These are phyloP conservation scores for Pythium dissimile DNA, from an alignment of 352 stramenopile genomes.

Conservation along the genomic window DNA sequence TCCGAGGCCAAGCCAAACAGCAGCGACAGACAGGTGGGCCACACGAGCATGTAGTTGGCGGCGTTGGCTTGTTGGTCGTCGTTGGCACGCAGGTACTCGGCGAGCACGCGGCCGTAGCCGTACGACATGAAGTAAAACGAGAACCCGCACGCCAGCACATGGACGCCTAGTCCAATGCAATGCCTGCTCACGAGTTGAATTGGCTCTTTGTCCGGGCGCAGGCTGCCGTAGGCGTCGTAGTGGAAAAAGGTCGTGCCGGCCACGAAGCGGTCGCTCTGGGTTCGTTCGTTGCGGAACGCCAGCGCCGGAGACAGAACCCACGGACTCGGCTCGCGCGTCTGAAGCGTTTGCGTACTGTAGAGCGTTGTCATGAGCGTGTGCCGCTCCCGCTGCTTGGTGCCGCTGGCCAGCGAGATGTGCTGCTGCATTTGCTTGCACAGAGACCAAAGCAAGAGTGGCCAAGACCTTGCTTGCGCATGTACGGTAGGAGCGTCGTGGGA, in stretches of 20 bases:
- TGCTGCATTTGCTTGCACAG: too few species aligned
- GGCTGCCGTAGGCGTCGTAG: slow-evolving; percentile 26
- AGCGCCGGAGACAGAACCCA: background rate
- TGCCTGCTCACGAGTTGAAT: slow-evolving; percentile 13
- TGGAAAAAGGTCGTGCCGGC: slow-evolving; percentile 30
- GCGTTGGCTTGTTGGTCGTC: slow-evolving; percentile 12
- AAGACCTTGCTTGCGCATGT: too few species aligned
- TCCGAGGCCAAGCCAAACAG: slow-evolving; percentile 69
- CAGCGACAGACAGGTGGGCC: slow-evolving; percentile 60
- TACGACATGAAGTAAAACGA: slow-evolving; percentile 21
- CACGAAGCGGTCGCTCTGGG: slow-evolving; percentile 10
- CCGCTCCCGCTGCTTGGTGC: too few species aligned
- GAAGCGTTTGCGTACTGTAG: too few species aligned
- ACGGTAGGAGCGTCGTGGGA: too few species aligned
- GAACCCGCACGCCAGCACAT: slow-evolving; percentile 18
- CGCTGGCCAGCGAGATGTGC: too few species aligned
- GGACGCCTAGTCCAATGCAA: slow-evolving; percentile 21
- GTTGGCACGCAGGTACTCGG: slow-evolving; percentile 16
- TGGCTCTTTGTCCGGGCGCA: slow-evolving; percentile 11
- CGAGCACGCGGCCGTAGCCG: slow-evolving; percentile 18
- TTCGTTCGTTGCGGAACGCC: background rate
- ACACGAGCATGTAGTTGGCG: slow-evolving; percentile 32
- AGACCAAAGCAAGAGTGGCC: too few species aligned
- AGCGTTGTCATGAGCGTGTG: too few species aligned
- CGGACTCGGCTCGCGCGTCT: background rate